Percentiles rank a stretch among this genome's conserved stretches.
Evolutionary conservation across 75 land plant species (phyloP).

Genomic region (Cryptomeria japonica): DNA sequence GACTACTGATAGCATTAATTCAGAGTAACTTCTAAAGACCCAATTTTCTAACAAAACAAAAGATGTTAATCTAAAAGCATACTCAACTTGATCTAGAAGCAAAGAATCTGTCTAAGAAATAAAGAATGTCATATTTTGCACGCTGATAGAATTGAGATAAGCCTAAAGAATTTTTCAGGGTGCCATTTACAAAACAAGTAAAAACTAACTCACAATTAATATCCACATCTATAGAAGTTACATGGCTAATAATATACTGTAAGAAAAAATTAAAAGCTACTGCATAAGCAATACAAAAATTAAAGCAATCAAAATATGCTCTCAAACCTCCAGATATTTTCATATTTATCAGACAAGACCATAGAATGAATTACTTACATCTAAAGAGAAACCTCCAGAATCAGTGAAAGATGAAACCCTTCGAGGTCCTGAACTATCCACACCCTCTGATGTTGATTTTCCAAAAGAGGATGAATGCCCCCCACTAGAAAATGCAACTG

Average conservation of each 20-base stretch:
- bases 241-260: not conserved
- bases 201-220: not conserved
- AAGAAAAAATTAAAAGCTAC: not conserved
- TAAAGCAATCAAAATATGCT: not conserved
- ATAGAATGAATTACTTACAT: conserved; percentile 43
- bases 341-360: not conserved
- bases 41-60: not conserved
- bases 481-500: conserved; percentile 31
- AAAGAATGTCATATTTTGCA: not conserved
- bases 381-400: conserved; percentile 70
- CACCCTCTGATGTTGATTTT: conserved; percentile 31
- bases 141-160: not conserved
- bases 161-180: not conserved
- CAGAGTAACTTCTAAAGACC: not conserved
- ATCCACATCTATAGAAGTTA: not conserved
- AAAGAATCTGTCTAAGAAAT: not conserved
- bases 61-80: not conserved
- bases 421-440: conserved; percentile 27
- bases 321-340: not conserved
- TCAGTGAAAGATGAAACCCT: conserved; percentile 43
- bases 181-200: not conserved
- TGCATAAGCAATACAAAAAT: not conserved
- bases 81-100: not conserved
- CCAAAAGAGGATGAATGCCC: conserved; percentile 28
- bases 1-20: not conserved